phyloP scores from a whole-genome alignment of 169 alveolate genomes.

The Eimeria nieschulzi region DNA sequence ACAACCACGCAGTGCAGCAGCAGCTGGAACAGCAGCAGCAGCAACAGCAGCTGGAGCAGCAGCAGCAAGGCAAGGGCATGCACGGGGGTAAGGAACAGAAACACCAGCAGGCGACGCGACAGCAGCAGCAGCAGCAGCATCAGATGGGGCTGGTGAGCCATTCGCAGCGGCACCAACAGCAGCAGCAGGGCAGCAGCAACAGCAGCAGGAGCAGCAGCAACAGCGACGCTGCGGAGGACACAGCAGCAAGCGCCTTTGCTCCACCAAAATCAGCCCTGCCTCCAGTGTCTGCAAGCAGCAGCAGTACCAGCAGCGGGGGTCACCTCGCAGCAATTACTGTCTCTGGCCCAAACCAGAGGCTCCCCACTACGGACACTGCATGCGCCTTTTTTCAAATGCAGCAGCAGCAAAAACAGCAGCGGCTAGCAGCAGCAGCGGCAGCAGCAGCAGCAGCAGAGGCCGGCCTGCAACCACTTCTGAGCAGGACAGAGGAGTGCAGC shows the following conservation, averaged over 20 bases:
- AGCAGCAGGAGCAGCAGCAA: background rate
- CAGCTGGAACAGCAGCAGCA: background rate
- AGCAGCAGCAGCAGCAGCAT: too few relatives aligned
- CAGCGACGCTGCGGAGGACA: background rate
- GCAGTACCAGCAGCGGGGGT: too few relatives aligned
- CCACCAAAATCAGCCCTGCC: too few relatives aligned
- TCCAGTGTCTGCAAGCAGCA: too few relatives aligned
- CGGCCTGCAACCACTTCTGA: background rate
- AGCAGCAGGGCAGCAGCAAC: background rate
- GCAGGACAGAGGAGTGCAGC: too few relatives aligned
- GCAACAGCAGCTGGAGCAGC: background rate
- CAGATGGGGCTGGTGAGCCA: too few relatives aligned
- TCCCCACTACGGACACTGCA: too few relatives aligned
- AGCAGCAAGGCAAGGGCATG: background rate
- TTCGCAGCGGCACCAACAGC: background rate
- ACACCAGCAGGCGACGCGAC: too few relatives aligned
- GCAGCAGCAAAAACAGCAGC: background rate
- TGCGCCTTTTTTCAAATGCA: background rate
- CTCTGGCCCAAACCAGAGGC: too few relatives aligned
- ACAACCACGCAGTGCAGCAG: background rate
- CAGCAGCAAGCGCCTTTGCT: background rate
- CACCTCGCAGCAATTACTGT: too few relatives aligned
- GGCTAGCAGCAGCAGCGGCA: background rate
- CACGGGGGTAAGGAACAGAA: too few relatives aligned
- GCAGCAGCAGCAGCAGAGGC: constrained; percentile 14